These are phyloP conservation scores for Colletotrichum agaves DNA, from an alignment of 2,329 filamentous ascomycete species.

Conservation along the genomic window DNA sequence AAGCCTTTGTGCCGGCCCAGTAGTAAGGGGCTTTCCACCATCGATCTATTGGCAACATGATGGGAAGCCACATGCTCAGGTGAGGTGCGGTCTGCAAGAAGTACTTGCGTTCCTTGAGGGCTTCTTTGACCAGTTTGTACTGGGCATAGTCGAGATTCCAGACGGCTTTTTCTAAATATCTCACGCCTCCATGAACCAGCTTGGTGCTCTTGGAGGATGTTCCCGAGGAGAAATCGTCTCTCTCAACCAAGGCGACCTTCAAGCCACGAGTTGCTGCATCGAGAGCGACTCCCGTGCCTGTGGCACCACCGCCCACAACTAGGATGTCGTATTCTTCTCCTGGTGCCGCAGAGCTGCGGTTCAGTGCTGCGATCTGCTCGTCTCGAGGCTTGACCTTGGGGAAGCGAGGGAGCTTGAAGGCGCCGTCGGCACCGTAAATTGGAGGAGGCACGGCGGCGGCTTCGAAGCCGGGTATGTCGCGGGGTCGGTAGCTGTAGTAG, in stretches of 20 bases:
- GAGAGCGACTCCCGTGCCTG: constrained; percentile 76
- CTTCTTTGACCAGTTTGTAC: constrained; percentile 77
- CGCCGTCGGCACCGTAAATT: constrained; percentile 74
- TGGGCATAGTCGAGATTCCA: constrained; percentile 81
- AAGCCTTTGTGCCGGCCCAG: constrained; percentile 82
- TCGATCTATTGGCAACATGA: constrained; percentile 79
- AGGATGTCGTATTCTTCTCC: constrained; percentile 73
- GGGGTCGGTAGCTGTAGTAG: constrained; percentile 71
- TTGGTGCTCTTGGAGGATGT: constrained; percentile 83
- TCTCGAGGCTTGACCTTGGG: constrained; percentile 70
- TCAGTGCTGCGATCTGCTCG: constrained; percentile 72
- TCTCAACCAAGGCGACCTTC: constrained; percentile 77
- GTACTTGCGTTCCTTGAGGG: constrained; percentile 78
- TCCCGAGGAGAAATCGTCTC: constrained; percentile 78
- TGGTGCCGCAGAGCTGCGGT: constrained; percentile 53
- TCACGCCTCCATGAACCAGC: constrained; percentile 79
- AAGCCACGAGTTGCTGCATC: constrained; percentile 78
- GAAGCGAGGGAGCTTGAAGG: constrained; percentile 74
- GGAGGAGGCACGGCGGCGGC: constrained; percentile 76
- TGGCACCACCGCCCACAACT: constrained; percentile 77
- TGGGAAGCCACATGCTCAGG: constrained; percentile 78
- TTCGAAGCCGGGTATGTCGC: constrained; percentile 77
- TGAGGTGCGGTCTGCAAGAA: constrained; percentile 81
- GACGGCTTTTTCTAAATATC: constrained; percentile 80
- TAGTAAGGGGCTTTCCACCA: constrained; percentile 85